Conservation (phyloP, 495 filamentous ascomycete genomes). For the Penicillium psychrofluorescens region DNA sequence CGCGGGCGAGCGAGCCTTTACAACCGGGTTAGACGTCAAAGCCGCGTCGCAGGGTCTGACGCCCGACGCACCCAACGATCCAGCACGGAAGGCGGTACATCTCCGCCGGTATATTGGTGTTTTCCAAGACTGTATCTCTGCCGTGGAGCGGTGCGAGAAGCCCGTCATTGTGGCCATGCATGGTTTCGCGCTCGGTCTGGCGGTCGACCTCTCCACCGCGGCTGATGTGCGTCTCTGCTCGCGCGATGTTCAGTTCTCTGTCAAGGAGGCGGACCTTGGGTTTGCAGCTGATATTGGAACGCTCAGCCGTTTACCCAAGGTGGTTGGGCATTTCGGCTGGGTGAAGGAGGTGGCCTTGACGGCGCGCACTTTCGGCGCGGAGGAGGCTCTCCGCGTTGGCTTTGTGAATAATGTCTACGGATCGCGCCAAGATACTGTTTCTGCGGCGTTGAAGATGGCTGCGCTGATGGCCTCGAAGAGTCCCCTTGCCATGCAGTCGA, state of each 20-base stretch:
- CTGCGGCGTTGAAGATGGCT: conserved; percentile 59
- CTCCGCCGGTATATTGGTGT: conserved; percentile 61
- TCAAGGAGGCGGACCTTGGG: conserved; percentile 95
- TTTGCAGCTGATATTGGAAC: conserved; percentile 92
- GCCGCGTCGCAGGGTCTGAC: conserved; percentile 41
- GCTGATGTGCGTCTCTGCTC: conserved; percentile 75
- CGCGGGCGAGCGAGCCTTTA: conserved; percentile 78
- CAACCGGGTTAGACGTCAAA: conserved; percentile 71
- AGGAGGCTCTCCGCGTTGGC: conserved; percentile 76
- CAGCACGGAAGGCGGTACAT: conserved; percentile 56
- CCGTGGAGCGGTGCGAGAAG: conserved; percentile 83
- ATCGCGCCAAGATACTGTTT: conserved; percentile 53
- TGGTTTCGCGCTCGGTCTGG: conserved; percentile 73
- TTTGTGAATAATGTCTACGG: conserved; percentile 76
- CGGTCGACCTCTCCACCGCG: conserved; percentile 72
- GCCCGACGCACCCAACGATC: conserved; percentile 35
- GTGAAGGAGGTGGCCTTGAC: conserved; percentile 85
- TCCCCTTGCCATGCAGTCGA: conserved; percentile 85
- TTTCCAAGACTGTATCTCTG: conserved; percentile 71
- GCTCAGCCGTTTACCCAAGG: conserved; percentile 74
- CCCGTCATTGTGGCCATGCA: conserved; percentile 84
- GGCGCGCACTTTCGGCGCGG: conserved; percentile 66
- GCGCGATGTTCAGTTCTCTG: conserved; percentile 55
- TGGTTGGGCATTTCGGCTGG: conserved; percentile 72
- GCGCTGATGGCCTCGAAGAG: conserved; percentile 69